Evolutionary conservation across 768 basidiomycete species (phyloP), one percentile per base, ranked within the genome.

Genomic region (Cantharellus cinnabarinus): DNA sequence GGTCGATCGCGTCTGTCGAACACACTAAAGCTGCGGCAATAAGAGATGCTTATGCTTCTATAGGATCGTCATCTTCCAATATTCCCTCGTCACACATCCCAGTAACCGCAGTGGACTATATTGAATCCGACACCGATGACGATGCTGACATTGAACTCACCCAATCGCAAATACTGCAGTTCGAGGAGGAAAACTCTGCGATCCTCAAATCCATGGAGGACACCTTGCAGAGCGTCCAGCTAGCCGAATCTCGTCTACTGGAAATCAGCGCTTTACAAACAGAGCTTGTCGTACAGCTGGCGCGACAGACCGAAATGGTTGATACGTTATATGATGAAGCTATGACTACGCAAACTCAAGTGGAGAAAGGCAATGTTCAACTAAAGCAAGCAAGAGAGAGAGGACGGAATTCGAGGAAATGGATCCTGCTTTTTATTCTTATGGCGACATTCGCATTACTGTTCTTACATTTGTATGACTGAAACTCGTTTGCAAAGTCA

Each of bases 271-370:
- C 85, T 48, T 72, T 99, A 60, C 95, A 99, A 74, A 83, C 86
- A 72, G 88, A 97, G 69, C 75, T 99, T 64, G 81, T 95, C 56
- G 74, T 79, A 10, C 90, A 97, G 67, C 76, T 99, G 44, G 83
- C 85, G 41, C 78, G 75, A 65, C 95, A 99, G 74, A 85, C 85
- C 2, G 93, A 93, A 72, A 70, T 91, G 64, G 90, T 91, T 5
- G 93, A 98, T 66, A 81, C 89, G 69, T 72, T 99, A 61, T 95
- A 89, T 67, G 90, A 95, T 64, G 94, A 99, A 66, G 93, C 90
- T 4, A 83, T 95, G 58, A 79, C 84, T 2, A 87, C 86, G 38
- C 84, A 88, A 5, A 81, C 79, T 4, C 85, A 81, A 53, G 82
- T 97, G 42, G 85, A 86, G 64, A 86, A 85, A 68, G 91, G 94